Evolutionary conservation across 2,329 filamentous ascomycete species (phyloP), one percentile per base, ranked within the genome.

Genomic region (Nemania serpens): DNA sequence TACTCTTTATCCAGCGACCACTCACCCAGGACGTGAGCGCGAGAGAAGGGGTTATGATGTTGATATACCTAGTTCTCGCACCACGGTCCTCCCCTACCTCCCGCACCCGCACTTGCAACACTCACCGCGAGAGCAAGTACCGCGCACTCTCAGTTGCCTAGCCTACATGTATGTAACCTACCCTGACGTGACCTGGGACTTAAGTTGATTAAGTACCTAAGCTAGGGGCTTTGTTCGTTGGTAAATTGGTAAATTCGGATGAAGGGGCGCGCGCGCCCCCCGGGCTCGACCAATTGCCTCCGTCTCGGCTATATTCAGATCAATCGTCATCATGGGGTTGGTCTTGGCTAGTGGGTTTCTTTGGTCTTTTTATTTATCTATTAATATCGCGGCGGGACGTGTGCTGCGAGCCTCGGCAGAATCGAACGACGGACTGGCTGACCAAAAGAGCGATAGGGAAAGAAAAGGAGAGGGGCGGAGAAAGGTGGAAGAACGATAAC

Each of bases 241-340:
- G 17, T n/a, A 6, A 12, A 25, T 51, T 51, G 39, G 25, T 12
- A 51, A 25, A 41, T 17, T 41, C 17, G 34, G 50, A 22, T 49
- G 49, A 47, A 42, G 43, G 15, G 18, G 29, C 13, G 34, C 33
- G 22, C 25, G 25, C 25, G 25, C 25, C 25, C 3, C 25, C 7
- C 7, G 1, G 18, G 43, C 34, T 17, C 25, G 50, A 25, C 56
- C 56, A 59, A 59, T 59, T n/a, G 50, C n/a, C 4, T 49, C 22
- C 13, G 34, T 17, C 33, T 50, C 51, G 58, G 58, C 52, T 60
- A 60, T 60, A 60, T 60, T 55, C 51, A 41, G 4, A 17, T 48
- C 47, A 3, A 29, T 29, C 25, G 25, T 29, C 51, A 51, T 60
- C 52, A 51, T 51, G 58, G 47, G 51, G 22, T 5, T 15, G 25